Percentiles rank a stretch among this genome's conserved stretches.
Evolutionary conservation across 495 filamentous ascomycete species (phyloP).

Genomic region (Tuber microsphaerosporum): DNA sequence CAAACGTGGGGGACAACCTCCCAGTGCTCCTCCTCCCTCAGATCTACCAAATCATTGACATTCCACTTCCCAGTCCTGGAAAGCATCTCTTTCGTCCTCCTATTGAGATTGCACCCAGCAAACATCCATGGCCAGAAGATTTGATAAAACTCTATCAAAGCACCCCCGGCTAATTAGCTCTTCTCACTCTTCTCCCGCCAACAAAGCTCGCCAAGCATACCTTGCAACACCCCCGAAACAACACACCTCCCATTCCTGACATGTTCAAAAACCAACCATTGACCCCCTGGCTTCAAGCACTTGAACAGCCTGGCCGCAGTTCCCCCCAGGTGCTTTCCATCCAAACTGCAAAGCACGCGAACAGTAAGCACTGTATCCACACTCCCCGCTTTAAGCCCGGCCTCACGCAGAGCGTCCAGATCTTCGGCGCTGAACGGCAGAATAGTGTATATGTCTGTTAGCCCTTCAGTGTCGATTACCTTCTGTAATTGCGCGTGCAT

Average conservation of each 20-base stretch:
- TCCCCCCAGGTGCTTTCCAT: conserved; percentile 27
- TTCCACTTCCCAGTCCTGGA: conserved; percentile 17
- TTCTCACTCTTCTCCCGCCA: too few species aligned
- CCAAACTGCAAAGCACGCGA: conserved; percentile 44
- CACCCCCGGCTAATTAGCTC: neutral
- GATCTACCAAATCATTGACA: conserved; percentile 10
- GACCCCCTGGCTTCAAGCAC: conserved; percentile 44
- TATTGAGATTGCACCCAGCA: conserved; percentile 27
- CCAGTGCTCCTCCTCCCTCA: conserved; percentile 19
- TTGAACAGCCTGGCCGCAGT: conserved; percentile 41
- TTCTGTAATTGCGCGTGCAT: conserved; percentile 40
- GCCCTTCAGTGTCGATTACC: conserved; percentile 35
- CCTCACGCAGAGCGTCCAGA: conserved; percentile 37
- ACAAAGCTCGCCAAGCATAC: conserved; percentile 1
- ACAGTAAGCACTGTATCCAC: conserved; percentile 45
- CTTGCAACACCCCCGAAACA: conserved; percentile 19
- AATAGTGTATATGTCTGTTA: conserved; percentile 41
- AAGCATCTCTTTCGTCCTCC: conserved; percentile 27
- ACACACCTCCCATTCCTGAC: conserved; percentile 31
- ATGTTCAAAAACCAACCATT: conserved; percentile 45
- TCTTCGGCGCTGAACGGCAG: conserved; percentile 43
- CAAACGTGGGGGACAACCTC: conserved; percentile 16
- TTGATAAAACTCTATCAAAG: conserved; percentile 28
- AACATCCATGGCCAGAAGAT: conserved; percentile 31
- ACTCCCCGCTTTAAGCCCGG: conserved; percentile 35